These are phyloP conservation scores for Globisporangium iwayamae DNA, from an alignment of 352 stramenopile genomes.

Conservation along the genomic window DNA sequence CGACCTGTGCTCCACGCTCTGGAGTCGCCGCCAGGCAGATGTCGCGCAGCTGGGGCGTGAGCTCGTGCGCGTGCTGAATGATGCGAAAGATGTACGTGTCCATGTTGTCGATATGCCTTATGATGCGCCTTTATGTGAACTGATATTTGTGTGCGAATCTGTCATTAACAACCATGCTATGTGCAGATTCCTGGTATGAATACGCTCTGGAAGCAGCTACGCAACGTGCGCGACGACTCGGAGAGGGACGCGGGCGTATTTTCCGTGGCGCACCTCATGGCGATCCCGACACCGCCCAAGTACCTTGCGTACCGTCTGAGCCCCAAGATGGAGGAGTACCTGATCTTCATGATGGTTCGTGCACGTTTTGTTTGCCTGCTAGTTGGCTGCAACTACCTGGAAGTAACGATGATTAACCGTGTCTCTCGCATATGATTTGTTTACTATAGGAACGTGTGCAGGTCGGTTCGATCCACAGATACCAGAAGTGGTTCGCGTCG, in stretches of 20 bases:
- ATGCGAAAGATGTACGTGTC: constrained; percentile 68
- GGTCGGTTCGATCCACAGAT: constrained; percentile 67
- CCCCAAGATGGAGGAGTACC: constrained; percentile 83
- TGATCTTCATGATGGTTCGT: constrained; percentile 84
- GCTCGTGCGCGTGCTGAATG: constrained; percentile 73
- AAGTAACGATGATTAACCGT: neutral
- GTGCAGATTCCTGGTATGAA: constrained; percentile 75
- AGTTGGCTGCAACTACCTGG: neutral
- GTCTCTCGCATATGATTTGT: neutral
- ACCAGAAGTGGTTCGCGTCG: constrained; percentile 86
- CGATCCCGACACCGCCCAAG: constrained; percentile 61
- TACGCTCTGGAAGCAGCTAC: constrained; percentile 74
- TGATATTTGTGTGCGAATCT: neutral
- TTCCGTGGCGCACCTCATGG: constrained; percentile 74
- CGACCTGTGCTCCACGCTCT: constrained; percentile 70
- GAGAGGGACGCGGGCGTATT: constrained; percentile 53
- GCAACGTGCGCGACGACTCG: constrained; percentile 55
- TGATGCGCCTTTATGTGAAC: neutral
- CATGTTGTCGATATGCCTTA: neutral
- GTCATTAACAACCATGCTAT: neutral
- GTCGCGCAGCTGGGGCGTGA: constrained; percentile 72
- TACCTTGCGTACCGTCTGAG: constrained; percentile 79
- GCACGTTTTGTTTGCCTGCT: neutral
- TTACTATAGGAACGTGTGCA: constrained; percentile 59
- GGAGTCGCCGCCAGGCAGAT: constrained; percentile 62